Base-by-base conservation (phyloP, 2,329 filamentous ascomycete species). In the Leptographium lundbergii region DNA sequence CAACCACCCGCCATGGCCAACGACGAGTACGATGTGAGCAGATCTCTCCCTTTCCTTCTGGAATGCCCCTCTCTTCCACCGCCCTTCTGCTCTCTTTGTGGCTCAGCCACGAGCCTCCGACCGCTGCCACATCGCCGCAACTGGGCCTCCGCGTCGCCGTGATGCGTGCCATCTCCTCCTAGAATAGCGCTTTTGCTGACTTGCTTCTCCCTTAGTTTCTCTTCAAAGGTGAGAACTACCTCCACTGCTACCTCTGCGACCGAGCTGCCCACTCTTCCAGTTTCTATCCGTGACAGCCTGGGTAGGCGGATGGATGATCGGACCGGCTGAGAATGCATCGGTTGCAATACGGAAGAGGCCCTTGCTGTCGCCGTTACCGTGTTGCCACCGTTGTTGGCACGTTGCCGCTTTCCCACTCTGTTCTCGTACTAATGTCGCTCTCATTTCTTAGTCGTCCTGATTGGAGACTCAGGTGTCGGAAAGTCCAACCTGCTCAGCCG, bases 401-500 rank as follows among this genome's bases (percentile, higher is more conserved):
- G 7, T 22, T 5, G n/a, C 22, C n/a, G n/a, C 22, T 48, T 22
- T 11, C 22, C 22, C 42, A 24, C 39, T 13, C 6, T 27, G n/a
- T 22, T 6, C 53, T 24, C 24, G 66, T 67, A 65, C 69, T 70
- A 67, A 67, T 69, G 59, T 69, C 61, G 67, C 66, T 39, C 48
- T 29, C 17, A 24, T 24, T 53, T 25, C 61, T 64, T 71, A 95
- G 92, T 97, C 73, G 94, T 99, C 73, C 81, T 99, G 75, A 99
- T 99, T 74, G 94, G 94, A 84, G 94, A 99, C 79, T 96, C 91
- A 67, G 94, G 94, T 70, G 94, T 99, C 77, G 94, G 94, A 80
- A 99, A 99, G 82, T 99, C 94, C 80, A 99, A 99, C 79, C 89
- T 99, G 69, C 82, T 99, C 78, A 96, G 91, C 78, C 89, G 95